Base-by-base conservation (phyloP, 78 protist genomes). In the Dictyostelium brefeldianum region DNA sequence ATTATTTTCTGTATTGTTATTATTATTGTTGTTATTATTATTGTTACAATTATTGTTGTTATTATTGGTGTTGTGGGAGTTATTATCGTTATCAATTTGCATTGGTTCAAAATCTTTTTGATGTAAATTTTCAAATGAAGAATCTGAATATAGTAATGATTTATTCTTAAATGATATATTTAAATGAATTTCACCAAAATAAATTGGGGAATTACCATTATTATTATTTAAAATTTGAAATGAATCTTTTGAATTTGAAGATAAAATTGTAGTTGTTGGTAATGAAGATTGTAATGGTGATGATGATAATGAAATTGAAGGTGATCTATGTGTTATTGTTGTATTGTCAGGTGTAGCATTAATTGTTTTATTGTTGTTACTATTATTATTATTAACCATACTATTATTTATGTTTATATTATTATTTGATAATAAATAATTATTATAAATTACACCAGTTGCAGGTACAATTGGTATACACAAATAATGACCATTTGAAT, bases 61-160 rank as follows among this genome's bases (percentile, higher is more conserved):
- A 20, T 20, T 56, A 9, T 5, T n/a, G n/a, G n/a, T n/a, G n/a
- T n/a, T n/a, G n/a, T n/a, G n/a, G n/a, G n/a, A n/a, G 25, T 59
- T 29, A 59, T 22, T n/a, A 59, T 59, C 73, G 27, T 20, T 65
- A 65, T 65, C 73, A 14, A 65, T 18, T 65, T 65, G 47, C 73
- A 65, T 65, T 29, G 73, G 73, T 29, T 65, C 78, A 71, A 71
- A 43, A 71, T 20, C 43, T 12, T 71, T 71, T 71, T 71, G 78
- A 1, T 43, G 25, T 43, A 71, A 14, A 25, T 29, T 46, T 71
- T 71, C 53, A 71, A 22, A 31, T 2, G 53, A 43, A 12, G 29
- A 71, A 43, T 71, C 78, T 18, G 53, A 71, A 43, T 36, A 71
- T 59, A 59, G 7, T 17, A 25, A 17, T 43, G 78, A 71, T 71